phyloP scores from a whole-genome alignment of 208 protist species.

The Crithidia brevicula region DNA sequence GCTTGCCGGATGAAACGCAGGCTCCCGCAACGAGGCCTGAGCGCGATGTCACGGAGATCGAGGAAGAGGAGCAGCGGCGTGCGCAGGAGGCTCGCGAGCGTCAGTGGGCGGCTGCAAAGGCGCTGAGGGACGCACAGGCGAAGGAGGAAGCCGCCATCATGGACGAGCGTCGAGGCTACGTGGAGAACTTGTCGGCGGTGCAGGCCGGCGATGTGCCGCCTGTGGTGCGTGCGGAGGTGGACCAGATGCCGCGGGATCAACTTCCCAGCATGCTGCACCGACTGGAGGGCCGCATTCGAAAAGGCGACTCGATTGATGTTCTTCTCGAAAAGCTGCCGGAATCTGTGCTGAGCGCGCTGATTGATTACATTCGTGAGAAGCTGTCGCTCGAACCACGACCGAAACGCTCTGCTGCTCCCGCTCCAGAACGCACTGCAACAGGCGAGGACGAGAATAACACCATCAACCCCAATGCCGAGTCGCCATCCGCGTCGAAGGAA shows the following conservation, averaged over 20 bases:
- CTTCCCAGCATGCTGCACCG: conserved; percentile 72
- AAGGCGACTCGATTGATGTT: conserved; percentile 81
- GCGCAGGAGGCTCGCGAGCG: conserved; percentile 34
- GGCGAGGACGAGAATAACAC: not conserved
- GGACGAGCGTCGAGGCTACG: conserved; percentile 66
- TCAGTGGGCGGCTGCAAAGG: conserved; percentile 37
- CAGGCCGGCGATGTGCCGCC: conserved; percentile 82
- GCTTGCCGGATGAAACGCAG: conserved; percentile 77
- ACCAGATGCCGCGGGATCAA: conserved; percentile 73
- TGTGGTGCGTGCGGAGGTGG: conserved; percentile 69
- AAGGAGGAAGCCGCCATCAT: conserved; percentile 72
- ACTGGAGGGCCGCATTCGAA: conserved; percentile 57
- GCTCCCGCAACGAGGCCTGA: conserved; percentile 41
- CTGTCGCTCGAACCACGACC: conserved; percentile 64
- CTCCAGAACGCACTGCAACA: not conserved
- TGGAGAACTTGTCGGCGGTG: conserved; percentile 76
- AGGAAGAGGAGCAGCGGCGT: conserved; percentile 64
- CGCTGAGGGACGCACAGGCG: conserved; percentile 33
- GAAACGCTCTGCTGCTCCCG: not conserved
- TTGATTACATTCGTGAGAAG: conserved; percentile 74
- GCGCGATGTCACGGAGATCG: conserved; percentile 65
- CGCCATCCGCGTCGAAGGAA: not conserved
- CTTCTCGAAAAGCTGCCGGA: conserved; percentile 86
- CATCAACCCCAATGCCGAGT: not conserved
- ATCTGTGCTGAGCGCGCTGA: conserved; percentile 59